phyloP scores from a whole-genome alignment of 306 rosid species.

The Cucumis cinereus region DNA sequence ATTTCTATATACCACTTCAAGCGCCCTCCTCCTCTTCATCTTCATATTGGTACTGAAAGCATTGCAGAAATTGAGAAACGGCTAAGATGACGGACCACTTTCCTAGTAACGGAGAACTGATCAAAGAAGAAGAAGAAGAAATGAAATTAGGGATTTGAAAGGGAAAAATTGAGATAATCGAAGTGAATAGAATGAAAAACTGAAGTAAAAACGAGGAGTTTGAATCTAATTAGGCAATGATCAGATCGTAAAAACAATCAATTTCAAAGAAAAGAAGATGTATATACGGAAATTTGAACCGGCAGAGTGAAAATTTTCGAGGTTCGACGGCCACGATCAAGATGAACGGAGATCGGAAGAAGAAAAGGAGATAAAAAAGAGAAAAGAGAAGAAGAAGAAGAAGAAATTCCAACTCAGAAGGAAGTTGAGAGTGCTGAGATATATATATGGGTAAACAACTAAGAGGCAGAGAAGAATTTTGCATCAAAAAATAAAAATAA shows the following conservation, averaged over 20 bases:
- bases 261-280: background rate
- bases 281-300: conserved; percentile 6
- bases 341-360: conserved; percentile 22
- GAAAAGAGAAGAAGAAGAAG: conserved; percentile 14
- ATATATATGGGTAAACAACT: conserved; percentile 3
- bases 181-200: conserved; percentile 14
- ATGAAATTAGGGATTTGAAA: conserved; percentile 4
- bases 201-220: conserved; percentile 19
- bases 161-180: background rate
- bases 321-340: conserved; percentile 8
- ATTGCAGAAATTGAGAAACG: conserved; percentile 36
- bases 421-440: conserved; percentile 11
- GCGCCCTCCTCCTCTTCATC: conserved; percentile 80
- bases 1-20: conserved; percentile 66
- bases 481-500: background rate
- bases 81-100: conserved; percentile 36
- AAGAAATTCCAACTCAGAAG: conserved; percentile 31
- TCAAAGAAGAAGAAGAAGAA: conserved; percentile 19
- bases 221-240: conserved; percentile 5
- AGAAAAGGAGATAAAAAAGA: conserved; percentile 6
- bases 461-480: background rate
- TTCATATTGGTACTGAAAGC: conserved; percentile 75
- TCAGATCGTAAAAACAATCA: conserved; percentile 23
- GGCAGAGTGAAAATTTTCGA: background rate
- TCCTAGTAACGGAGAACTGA: conserved; percentile 22